Evolutionary conservation across 805 yeast genomes (phyloP).

Genomic region (Pichia ethanolica): DNA sequence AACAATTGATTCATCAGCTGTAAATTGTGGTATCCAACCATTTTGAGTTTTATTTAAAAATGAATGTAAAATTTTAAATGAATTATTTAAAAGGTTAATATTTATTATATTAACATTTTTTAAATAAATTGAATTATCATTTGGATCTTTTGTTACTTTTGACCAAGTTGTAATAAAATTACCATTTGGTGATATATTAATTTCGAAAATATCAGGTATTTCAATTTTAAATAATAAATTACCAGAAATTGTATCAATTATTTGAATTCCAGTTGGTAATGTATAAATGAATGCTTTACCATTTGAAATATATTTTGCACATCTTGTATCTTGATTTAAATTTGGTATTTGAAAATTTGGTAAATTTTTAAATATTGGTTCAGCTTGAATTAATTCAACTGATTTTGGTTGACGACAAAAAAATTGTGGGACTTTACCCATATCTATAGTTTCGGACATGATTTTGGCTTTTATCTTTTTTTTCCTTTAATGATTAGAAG

Average conservation of each 20-base stretch:
- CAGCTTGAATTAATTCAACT: slow-evolving; percentile 44
- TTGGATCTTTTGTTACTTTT: slow-evolving; percentile 59
- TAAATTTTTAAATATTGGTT: slow-evolving; percentile 31
- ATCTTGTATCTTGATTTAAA: slow-evolving; percentile 41
- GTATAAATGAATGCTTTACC: slow-evolving; percentile 69
- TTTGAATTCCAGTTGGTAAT: slow-evolving; percentile 51
- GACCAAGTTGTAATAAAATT: slow-evolving; percentile 82
- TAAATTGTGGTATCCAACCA: slow-evolving; percentile 91
- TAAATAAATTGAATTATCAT: slow-evolving; percentile 64
- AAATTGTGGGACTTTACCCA: slow-evolving; percentile 21
- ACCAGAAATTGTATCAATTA: slow-evolving; percentile 51
- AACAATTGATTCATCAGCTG: slow-evolving; percentile 67
- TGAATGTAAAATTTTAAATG: slow-evolving; percentile 28
- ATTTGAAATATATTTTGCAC: slow-evolving; percentile 58
- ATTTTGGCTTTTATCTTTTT: too few relatives aligned
- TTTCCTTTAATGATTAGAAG: too few relatives aligned
- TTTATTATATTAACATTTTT: slow-evolving; percentile 78
- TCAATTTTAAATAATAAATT: slow-evolving; percentile 40
- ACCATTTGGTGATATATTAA: slow-evolving; percentile 86
- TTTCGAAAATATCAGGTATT: slow-evolving; percentile 64
- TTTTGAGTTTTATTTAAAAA: slow-evolving; percentile 77
- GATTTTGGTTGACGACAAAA: slow-evolving; percentile 46
- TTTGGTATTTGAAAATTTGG: slow-evolving; percentile 26
- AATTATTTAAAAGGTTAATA: slow-evolving; percentile 26
- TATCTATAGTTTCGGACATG: not conserved